These are phyloP conservation scores for Chalciporus piperatus DNA, from an alignment of 768 basidiomycete species.

Conservation along the genomic window DNA sequence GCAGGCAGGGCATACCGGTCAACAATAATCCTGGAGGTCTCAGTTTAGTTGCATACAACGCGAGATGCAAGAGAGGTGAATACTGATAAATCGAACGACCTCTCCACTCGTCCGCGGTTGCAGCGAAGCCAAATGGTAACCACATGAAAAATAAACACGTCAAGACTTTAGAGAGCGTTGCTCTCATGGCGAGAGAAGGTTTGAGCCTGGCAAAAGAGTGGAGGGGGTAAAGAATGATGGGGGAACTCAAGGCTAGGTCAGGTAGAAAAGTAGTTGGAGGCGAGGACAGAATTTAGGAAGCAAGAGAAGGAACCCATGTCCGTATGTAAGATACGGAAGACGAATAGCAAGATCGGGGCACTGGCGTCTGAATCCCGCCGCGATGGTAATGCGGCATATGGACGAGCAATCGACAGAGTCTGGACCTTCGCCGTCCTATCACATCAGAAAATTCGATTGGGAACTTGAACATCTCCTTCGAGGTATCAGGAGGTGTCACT, in stretches of 20 bases:
- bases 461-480: too few species aligned
- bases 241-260: not conserved
- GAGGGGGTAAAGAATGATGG: conserved; percentile 7
- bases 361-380: too few species aligned
- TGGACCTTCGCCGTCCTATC: too few species aligned
- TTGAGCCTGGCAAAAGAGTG: not conserved
- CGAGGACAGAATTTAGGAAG: not conserved
- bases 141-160: conserved; percentile 24
- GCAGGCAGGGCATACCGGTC: conserved; percentile 73
- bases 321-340: not conserved
- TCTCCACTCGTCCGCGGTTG: conserved; percentile 73
- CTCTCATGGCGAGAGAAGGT: conserved; percentile 6
- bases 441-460: too few species aligned
- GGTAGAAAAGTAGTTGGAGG: not conserved
- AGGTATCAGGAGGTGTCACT: too few species aligned
- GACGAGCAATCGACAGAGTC: too few species aligned
- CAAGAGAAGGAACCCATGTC: not conserved
- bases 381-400: too few species aligned
- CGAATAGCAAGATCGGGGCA: not conserved
- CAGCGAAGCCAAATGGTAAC: conserved; percentile 41
- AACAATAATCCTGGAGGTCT: conserved; percentile 52
- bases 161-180: conserved; percentile 11
- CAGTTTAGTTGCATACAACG: not conserved
- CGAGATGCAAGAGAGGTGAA: conserved; percentile 12
- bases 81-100: conserved; percentile 80